These are phyloP conservation scores for Didymellaceae sp. DNA, from an alignment of 2,329 filamentous ascomycete species.

Conservation along the genomic window DNA sequence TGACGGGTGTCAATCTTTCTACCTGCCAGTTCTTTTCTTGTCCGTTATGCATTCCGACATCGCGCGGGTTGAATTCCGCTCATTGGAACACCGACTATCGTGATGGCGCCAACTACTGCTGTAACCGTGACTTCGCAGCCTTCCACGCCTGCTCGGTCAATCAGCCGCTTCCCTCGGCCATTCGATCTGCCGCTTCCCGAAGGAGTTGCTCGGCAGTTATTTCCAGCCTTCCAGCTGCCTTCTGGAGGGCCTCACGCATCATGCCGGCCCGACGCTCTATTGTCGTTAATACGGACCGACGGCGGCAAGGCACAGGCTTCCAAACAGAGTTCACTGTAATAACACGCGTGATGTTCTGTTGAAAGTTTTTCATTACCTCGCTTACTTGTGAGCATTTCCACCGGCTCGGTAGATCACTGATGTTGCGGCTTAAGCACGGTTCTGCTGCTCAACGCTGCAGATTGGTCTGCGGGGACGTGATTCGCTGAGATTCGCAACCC, in stretches of 20 bases:
- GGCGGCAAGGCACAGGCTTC: too few species aligned
- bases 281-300: too few species aligned
- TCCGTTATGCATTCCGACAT: conserved; percentile 8
- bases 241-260: conserved; percentile 6
- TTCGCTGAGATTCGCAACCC: conserved; percentile 4
- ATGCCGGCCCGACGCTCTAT: conserved; percentile 10
- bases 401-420: conserved; percentile 11
- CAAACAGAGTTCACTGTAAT: too few species aligned
- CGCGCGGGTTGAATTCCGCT: conserved; percentile 7
- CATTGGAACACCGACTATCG: conserved; percentile 2
- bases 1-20: background rate
- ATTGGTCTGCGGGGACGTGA: conserved; percentile 15
- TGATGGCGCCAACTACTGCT: conserved; percentile 15
- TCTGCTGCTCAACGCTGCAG: conserved; percentile 13
- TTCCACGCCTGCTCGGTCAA: conserved; percentile 1
- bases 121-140: conserved; percentile 18
- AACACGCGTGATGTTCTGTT: too few species aligned
- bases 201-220: conserved; percentile 9
- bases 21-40: background rate
- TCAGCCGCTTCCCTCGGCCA: conserved; percentile 20
- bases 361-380: background rate
- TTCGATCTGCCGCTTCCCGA: conserved; percentile 22
- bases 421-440: conserved; percentile 16
- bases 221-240: background rate
- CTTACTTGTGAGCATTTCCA: background rate